Conservation (phyloP, 495 filamentous ascomycete species). For the Aspergillus kassunensis region DNA sequence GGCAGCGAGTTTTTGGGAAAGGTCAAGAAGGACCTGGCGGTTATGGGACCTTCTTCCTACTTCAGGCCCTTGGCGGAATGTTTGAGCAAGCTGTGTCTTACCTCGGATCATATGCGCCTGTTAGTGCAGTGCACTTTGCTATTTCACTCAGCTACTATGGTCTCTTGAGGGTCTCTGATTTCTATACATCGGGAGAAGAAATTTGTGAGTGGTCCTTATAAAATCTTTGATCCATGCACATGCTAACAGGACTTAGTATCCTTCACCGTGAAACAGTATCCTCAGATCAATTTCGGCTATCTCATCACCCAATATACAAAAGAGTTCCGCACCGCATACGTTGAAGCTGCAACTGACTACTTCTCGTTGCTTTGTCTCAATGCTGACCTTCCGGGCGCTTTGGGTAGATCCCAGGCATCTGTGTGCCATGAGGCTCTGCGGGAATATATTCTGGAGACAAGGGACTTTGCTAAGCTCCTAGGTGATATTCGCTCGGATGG, state of each 20-base stretch:
- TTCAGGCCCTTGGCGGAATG: slow-evolving; percentile 86
- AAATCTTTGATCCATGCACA: slow-evolving; percentile 1
- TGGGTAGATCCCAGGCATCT: slow-evolving; percentile 70
- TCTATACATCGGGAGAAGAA: slow-evolving; percentile 63
- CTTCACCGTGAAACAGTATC: slow-evolving; percentile 67
- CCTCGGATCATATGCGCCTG: slow-evolving; percentile 81
- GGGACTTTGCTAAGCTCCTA: slow-evolving; percentile 89
- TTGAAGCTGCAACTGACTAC: slow-evolving; percentile 87
- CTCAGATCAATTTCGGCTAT: slow-evolving; percentile 90
- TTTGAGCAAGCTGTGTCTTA: slow-evolving; percentile 93
- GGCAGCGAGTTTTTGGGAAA: slow-evolving; percentile 78
- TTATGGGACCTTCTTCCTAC: slow-evolving; percentile 86
- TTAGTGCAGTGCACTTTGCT: slow-evolving; percentile 92
- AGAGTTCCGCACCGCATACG: slow-evolving; percentile 86
- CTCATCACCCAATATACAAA: slow-evolving; percentile 94
- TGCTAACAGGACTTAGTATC: slow-evolving; percentile 52
- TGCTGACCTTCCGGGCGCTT: slow-evolving; percentile 67
- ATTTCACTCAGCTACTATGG: slow-evolving; percentile 90
- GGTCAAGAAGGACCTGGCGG: slow-evolving; percentile 66
- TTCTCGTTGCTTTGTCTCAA: slow-evolving; percentile 91
- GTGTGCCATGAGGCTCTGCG: slow-evolving; percentile 91
- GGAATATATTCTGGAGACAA: slow-evolving; percentile 90
- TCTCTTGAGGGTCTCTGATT: slow-evolving; percentile 77
- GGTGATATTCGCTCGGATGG: slow-evolving; percentile 87
- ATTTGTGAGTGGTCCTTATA: slow-evolving; percentile 50